phyloP scores from a whole-genome alignment of 108 stramenopile species.

The Parietichytrium sp. region DNA sequence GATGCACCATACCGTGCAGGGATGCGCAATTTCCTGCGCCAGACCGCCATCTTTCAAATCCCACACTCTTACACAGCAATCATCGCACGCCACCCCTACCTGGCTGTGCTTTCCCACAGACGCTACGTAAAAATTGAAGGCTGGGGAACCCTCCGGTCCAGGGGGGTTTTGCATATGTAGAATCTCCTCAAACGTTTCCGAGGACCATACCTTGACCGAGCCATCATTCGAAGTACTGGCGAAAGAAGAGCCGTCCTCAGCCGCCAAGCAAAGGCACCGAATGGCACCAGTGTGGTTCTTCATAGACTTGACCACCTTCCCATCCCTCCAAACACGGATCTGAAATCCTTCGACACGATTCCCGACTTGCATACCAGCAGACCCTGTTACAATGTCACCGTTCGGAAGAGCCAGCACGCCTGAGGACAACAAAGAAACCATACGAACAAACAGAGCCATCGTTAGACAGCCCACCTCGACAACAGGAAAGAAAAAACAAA shows the following conservation, averaged over 20 bases:
- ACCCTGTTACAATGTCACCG: background rate
- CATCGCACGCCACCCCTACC: background rate
- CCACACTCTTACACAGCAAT: constrained; percentile 33
- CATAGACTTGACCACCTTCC: background rate
- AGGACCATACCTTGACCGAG: background rate
- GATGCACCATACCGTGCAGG: constrained; percentile 30
- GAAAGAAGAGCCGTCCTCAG: constrained; percentile 26
- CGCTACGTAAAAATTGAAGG: constrained; percentile 32
- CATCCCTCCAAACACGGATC: constrained; percentile 18
- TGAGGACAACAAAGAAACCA: no score
- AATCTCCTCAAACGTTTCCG: background rate
- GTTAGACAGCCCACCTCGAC: no score
- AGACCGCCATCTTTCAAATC: background rate
- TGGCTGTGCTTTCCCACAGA: background rate
- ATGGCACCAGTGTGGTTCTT: constrained; percentile 20
- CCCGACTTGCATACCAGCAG: background rate
- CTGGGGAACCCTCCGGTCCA: constrained; percentile 19
- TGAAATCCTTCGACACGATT: constrained; percentile 31
- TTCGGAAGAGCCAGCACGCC: constrained; percentile 19
- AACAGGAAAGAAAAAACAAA: no score
- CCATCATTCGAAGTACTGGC: constrained; percentile 37
- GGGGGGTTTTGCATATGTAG: background rate
- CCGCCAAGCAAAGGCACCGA: background rate
- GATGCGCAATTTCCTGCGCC: constrained; percentile 33
- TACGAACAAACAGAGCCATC: no score